Evolutionary conservation across 495 filamentous ascomycete species (phyloP).

Genomic region (Trichoderma orchidacearum): DNA sequence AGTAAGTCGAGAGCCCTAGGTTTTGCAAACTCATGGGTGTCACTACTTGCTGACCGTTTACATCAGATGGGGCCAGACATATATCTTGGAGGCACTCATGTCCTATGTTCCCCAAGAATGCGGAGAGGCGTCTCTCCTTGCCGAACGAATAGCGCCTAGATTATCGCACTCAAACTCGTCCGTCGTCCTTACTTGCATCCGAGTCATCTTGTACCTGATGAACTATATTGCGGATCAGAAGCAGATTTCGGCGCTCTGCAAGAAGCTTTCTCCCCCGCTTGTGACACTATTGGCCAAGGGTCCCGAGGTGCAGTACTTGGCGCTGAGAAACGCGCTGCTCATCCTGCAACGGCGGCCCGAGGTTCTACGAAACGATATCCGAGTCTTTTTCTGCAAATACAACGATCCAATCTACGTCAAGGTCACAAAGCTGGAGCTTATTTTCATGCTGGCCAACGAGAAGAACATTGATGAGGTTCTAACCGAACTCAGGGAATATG

Average conservation of each 20-base stretch:
- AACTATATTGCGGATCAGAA: constrained; percentile 96
- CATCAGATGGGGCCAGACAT: constrained; percentile 90
- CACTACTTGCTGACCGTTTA: constrained; percentile 11
- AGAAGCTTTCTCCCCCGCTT: constrained; percentile 87
- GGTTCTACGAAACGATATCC: constrained; percentile 89
- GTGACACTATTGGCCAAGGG: constrained; percentile 94
- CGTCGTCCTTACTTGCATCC: constrained; percentile 88
- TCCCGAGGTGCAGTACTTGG: constrained; percentile 93
- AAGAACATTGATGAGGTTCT: constrained; percentile 93
- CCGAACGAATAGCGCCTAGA: constrained; percentile 85
- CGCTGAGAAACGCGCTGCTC: constrained; percentile 83
- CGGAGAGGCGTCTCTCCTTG: constrained; percentile 73
- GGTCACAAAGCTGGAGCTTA: constrained; percentile 95
- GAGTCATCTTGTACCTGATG: constrained; percentile 95
- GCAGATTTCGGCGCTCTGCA: constrained; percentile 75
- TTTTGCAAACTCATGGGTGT: neutral
- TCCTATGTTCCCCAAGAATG: constrained; percentile 92
- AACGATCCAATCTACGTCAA: constrained; percentile 99
- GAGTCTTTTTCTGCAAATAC: constrained; percentile 99
- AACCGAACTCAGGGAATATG: constrained; percentile 92
- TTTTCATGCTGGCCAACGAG: constrained; percentile 97
- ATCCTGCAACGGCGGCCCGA: constrained; percentile 90
- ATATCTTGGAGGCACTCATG: constrained; percentile 97
- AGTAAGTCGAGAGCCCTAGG: constrained; percentile 41
- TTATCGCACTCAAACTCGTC: constrained; percentile 93